A percentile compares a stretch with the other conserved stretches of the same genome.
These are phyloP conservation scores for Psilocybe azurescens DNA, from an alignment of 768 basidiomycete species.

Conservation along the genomic window DNA sequence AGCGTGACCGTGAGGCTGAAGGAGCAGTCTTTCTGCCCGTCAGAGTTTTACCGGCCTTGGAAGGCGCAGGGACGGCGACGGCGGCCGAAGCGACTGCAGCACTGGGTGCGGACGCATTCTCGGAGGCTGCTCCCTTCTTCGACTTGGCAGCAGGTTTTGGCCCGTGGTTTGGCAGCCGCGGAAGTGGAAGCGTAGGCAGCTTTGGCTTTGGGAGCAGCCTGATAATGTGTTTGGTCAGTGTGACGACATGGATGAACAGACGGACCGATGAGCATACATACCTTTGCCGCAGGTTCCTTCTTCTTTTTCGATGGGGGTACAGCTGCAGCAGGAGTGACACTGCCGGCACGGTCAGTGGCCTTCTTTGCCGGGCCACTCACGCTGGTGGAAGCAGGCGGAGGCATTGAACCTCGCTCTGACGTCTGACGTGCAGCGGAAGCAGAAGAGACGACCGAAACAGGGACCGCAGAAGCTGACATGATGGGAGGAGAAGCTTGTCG, in stretches of 20 bases:
- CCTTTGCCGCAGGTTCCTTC: conserved; percentile 46
- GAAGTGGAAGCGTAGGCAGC: conserved; percentile 20
- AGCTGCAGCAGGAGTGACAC: conserved; percentile 13
- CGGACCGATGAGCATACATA: conserved; percentile 23
- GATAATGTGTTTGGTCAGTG: background rate
- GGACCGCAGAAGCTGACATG: conserved; percentile 17
- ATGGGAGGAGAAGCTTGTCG: conserved; percentile 18
- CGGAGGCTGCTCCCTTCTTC: conserved; percentile 29
- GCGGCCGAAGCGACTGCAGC: background rate
- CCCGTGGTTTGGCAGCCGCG: conserved; percentile 14
- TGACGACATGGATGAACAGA: conserved; percentile 1
- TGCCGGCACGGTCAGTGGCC: conserved; percentile 26
- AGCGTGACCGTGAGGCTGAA: conserved; percentile 61
- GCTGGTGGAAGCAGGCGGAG: conserved; percentile 46
- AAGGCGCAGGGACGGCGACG: background rate
- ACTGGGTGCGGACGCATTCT: conserved; percentile 23
- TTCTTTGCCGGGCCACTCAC: conserved; percentile 24
- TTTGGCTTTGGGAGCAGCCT: conserved; percentile 23
- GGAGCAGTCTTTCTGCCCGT: conserved; percentile 40
- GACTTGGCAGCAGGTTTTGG: conserved; percentile 18
- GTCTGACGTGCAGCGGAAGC: conserved; percentile 26
- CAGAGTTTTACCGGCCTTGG: conserved; percentile 20
- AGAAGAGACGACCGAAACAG: conserved; percentile 17
- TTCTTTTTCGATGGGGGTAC: conserved; percentile 40
- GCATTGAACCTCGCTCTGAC: conserved; percentile 63